A percentile compares a stretch with the other conserved stretches of the same genome.
These are phyloP conservation scores for Gloeostereum incarnatum DNA, from an alignment of 768 basidiomycete genomes.

Conservation along the genomic window DNA sequence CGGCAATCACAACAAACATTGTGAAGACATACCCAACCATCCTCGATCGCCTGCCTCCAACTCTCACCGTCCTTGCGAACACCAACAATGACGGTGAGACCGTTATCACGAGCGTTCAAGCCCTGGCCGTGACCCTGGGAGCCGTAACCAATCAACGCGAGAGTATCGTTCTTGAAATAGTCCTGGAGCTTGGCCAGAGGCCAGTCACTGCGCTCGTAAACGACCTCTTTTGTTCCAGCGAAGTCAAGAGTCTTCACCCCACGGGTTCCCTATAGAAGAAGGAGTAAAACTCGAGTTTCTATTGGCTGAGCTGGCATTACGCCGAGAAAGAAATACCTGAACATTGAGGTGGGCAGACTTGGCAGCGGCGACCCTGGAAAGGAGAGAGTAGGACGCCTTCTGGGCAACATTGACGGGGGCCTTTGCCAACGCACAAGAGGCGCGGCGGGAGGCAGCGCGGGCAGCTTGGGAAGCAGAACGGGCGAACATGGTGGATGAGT, in stretches of 20 bases:
- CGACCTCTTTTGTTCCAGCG: conserved; percentile 86
- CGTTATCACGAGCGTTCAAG: conserved; percentile 97
- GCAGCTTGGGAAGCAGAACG: conserved; percentile 57
- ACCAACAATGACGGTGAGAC: conserved; percentile 96
- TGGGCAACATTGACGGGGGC: conserved; percentile 31
- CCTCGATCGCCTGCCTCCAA: conserved; percentile 92
- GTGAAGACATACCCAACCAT: conserved; percentile 75
- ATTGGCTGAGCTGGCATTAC: conserved; percentile 2
- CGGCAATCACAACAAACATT: conserved; percentile 3
- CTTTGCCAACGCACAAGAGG: conserved; percentile 38
- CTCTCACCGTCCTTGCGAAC: conserved; percentile 95
- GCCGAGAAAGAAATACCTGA: conserved; percentile 19
- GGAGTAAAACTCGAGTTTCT: conserved; percentile 5
- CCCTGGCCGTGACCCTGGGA: conserved; percentile 99
- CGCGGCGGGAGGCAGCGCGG: conserved; percentile 58
- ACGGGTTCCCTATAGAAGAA: conserved; percentile 40
- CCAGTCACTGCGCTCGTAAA: conserved; percentile 97
- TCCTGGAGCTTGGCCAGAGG: conserved; percentile 96
- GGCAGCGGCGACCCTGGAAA: conserved; percentile 37
- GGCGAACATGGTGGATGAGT: conserved; percentile 49
- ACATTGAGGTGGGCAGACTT: conserved; percentile 25
- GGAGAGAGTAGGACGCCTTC: conserved; percentile 60
- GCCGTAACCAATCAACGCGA: conserved; percentile 98
- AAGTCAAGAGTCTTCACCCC: conserved; percentile 96
- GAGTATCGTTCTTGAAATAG: conserved; percentile 99